Conservation (phyloP, 2,329 filamentous ascomycete species). For the Aspergillus jensenii region DNA sequence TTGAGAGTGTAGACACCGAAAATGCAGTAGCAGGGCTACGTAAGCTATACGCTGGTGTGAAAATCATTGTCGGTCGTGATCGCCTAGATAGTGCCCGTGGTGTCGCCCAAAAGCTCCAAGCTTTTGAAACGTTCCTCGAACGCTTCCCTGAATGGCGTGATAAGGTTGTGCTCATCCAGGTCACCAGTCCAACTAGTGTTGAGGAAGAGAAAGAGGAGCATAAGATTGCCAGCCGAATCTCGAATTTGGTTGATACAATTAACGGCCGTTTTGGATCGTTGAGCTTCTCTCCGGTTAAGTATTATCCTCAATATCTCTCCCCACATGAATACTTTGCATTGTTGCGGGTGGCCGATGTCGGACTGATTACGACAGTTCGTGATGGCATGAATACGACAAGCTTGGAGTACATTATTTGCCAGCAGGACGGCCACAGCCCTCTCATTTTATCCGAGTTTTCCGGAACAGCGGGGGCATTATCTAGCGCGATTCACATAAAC, state of each 20-base stretch:
- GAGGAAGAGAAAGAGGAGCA: constrained; percentile 77
- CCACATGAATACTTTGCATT: constrained; percentile 92
- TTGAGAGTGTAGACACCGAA: constrained; percentile 66
- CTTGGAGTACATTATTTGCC: constrained; percentile 90
- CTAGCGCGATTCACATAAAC: constrained; percentile 91
- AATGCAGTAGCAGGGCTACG: constrained; percentile 71
- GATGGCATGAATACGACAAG: constrained; percentile 99
- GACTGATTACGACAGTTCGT: constrained; percentile 89
- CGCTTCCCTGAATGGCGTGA: constrained; percentile 89
- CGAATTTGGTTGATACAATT: constrained; percentile 85
- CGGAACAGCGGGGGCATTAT: constrained; percentile 82
- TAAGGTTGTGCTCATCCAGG: constrained; percentile 90
- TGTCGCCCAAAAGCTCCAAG: constrained; percentile 93
- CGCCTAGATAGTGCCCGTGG: constrained; percentile 90
- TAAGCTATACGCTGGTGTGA: constrained; percentile 80
- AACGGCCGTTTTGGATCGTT: constrained; percentile 88
- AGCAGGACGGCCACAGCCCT: constrained; percentile 81
- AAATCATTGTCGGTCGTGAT: constrained; percentile 92
- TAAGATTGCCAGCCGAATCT: constrained; percentile 84
- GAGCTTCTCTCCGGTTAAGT: constrained; percentile 85
- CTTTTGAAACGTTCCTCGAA: constrained; percentile 89
- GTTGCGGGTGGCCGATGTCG: constrained; percentile 85
- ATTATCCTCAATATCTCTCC: constrained; percentile 89
- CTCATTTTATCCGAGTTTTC: constrained; percentile 96
- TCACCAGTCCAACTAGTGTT: constrained; percentile 82